Base-by-base conservation (phyloP, 345 rosid genomes). In the Camelina laxa region DNA sequence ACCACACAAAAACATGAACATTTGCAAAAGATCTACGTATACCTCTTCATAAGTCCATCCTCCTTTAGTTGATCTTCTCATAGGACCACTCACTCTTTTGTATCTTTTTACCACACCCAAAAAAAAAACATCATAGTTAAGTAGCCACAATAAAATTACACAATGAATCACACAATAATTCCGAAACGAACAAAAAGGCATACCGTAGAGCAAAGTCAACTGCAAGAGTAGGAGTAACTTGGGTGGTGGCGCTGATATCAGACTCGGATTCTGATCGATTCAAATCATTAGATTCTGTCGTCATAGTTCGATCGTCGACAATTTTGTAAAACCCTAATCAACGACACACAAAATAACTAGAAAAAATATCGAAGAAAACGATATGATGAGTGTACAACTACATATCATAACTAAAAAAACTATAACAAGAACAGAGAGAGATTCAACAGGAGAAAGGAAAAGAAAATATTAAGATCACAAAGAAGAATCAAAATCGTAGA, bases 31-130 rank as follows among this genome's bases (percentile, higher is more conserved):
- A 70, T 5, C 27, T 12, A 50, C 7, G 9, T 55, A 27, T 27
- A 60, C 67, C 49, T 60, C 50, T 27, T 60, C 67, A 1, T 50
- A 35, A 12, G 75, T 71, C 67, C 67, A 71, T 71, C 50, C 67
- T 71, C 60, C 74, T 70, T 59, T 70, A 35, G 58, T 48, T 35
- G 67, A 71, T 49, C 50, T 71, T 60, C 75, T 60, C 0, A 39
- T 70, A 15, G 59, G 67, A 70, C 67, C 75, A 60, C 49, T 71
- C 59, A 60, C 48, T 49, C 27, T 49, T 57, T 22, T 48, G 59
- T 20, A 71, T 15, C 50, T 48, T 47, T 47, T 21, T 35, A 44
- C 54, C 54, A 63, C 15, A 6, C n/a, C n/a, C n/a, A 24, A n/a
- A 24, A 13, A 63, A 24, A 24, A 22, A 22, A 22, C 30, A 27